Conservation (phyloP, 1,284 basidiomycete genomes). For the Ceratobasidium theobromae region DNA sequence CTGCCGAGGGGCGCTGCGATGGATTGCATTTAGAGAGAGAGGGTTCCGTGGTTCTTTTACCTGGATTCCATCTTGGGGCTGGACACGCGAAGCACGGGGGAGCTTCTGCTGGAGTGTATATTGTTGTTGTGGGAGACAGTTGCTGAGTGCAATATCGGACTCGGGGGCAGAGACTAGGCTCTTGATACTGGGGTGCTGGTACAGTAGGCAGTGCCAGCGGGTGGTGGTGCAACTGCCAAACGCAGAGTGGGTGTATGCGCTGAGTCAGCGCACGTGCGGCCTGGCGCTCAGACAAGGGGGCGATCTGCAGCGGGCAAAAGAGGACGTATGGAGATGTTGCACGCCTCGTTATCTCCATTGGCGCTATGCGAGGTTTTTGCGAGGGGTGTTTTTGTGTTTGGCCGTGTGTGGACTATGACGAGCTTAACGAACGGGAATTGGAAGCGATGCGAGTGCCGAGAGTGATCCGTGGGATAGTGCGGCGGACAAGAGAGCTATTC, state of each 20-base stretch:
- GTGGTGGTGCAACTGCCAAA: too few relatives aligned
- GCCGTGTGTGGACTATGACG: too few relatives aligned
- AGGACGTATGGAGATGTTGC: slow-evolving; percentile 17
- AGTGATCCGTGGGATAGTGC: slow-evolving; percentile 7
- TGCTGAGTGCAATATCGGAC: neutral
- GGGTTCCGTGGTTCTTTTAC: slow-evolving; percentile 27
- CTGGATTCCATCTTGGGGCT: slow-evolving; percentile 29
- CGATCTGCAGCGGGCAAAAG: slow-evolving; percentile 20
- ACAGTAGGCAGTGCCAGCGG: neutral
- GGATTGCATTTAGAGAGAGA: neutral
- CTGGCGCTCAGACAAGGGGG: too few relatives aligned
- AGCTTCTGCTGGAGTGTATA: neutral
- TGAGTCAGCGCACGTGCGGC: slow-evolving; percentile 4
- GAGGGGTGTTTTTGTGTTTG: neutral
- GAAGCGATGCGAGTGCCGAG: slow-evolving; percentile 20
- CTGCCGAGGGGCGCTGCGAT: neutral
- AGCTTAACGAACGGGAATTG: neutral
- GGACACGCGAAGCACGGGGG: slow-evolving; percentile 1
- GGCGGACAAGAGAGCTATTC: neutral
- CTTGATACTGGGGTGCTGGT: too few relatives aligned
- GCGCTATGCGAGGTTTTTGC: neutral
- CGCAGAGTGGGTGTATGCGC: too few relatives aligned
- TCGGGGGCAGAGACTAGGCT: too few relatives aligned
- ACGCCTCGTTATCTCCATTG: slow-evolving; percentile 2
- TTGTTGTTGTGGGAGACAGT: neutral